Evolutionary conservation across 192 early-diverging fungal genomes (phyloP), one percentile per base, ranked within the genome.

Genomic region (Dispira simplex): DNA sequence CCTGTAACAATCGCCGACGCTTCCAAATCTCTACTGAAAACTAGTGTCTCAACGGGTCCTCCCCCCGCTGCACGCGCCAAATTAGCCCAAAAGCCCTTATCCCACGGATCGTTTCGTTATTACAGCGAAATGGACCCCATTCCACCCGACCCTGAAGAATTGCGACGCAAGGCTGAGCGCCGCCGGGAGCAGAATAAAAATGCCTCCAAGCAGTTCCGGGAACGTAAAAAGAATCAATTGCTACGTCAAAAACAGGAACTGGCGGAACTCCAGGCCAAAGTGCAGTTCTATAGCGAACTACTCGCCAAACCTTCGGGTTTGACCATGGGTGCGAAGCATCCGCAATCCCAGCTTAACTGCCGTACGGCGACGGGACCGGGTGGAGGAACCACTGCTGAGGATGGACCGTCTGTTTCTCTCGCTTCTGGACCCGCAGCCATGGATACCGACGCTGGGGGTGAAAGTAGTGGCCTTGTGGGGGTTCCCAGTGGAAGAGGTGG

Each of bases 171-270:
- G 25, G 21, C 13, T 6, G 55, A 57, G 27, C 55, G 55, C 21
- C 55, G 55, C 25, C 55, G 55, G 16, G 55, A 57, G 25, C 55
- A 57, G 25, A 57, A 57, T 26, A 57, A 57, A 27, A 57, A 57
- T 26, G 55, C 55, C 55, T 57, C 55, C 55, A 57, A 57, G 55
- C 55, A 57, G 27, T 57, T 57, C 55, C 55, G 55, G 16, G 55
- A 57, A 26, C 55, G 55, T 27, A 57, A 57, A 27, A 16, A 26
- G 25, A 26, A 20, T 20, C 21, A 57, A 10, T 26, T 25, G 26
- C 55, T 26, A 27, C 55, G 55, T 26, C 55, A 57, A 27, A 20
- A 25, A 27, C n/a, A 57, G 25, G n/a, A 57, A 57, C 55, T 25
- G 21, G 13, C n/a, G 1, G 55, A 57, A 14, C 55, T 57, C 13